These are phyloP conservation scores for Aspergillus cejpii DNA, from an alignment of 2,329 filamentous ascomycete species.

Conservation along the genomic window DNA sequence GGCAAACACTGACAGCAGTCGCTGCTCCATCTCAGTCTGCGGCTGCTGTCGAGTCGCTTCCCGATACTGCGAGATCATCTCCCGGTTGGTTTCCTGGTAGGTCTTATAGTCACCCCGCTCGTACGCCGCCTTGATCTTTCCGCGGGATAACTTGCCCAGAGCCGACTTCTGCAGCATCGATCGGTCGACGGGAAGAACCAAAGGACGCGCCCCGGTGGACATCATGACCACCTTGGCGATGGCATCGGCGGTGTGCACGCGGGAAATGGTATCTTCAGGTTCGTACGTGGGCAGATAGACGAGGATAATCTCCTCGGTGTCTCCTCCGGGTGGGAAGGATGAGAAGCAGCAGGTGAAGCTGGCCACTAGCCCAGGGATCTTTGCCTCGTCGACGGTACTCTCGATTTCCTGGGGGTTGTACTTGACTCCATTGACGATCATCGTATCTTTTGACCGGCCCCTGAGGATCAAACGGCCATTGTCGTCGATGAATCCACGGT, in stretches of 20 bases:
- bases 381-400: conserved; percentile 32
- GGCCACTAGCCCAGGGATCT: conserved; percentile 17
- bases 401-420: conserved; percentile 37
- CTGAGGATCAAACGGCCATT: conserved; percentile 10
- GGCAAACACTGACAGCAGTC: conserved; percentile 6
- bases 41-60: not conserved
- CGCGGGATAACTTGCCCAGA: conserved; percentile 15
- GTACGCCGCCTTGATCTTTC: conserved; percentile 24
- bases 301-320: conserved; percentile 39
- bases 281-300: conserved; percentile 32
- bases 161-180: conserved; percentile 9
- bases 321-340: conserved; percentile 15
- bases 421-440: conserved; percentile 47
- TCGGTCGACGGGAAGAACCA: conserved; percentile 11
- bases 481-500: conserved; percentile 11
- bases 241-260: conserved; percentile 4
- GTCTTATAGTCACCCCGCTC: conserved; percentile 44
- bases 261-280: conserved; percentile 3
- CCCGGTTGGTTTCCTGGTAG: conserved; percentile 8
- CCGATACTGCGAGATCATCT: conserved; percentile 4
- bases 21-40: conserved; percentile 4
- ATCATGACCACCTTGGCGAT: conserved; percentile 10
- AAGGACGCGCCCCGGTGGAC: conserved; percentile 4
- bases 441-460: conserved; percentile 35
- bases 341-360: conserved; percentile 40